A percentile compares a stretch with the other conserved stretches of the same genome.
These are phyloP conservation scores for Cercospora sojina DNA, from an alignment of 2,329 filamentous ascomycete genomes.

Conservation along the genomic window DNA sequence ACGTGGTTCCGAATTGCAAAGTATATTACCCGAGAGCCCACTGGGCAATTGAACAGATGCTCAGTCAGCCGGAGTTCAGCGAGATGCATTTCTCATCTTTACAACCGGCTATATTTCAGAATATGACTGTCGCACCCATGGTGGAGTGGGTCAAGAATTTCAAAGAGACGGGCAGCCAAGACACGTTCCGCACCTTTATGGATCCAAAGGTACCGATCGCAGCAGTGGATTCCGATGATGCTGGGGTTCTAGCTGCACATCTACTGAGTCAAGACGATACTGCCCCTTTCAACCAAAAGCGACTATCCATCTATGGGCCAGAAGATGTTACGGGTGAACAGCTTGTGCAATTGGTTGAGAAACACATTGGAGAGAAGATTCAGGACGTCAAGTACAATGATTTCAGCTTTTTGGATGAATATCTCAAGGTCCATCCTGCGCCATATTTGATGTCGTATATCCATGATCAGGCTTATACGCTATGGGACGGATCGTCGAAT, in stretches of 20 bases:
- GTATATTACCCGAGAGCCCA: slow-evolving; percentile 43
- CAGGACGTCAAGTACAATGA: background rate
- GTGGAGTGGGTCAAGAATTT: background rate
- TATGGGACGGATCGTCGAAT: background rate
- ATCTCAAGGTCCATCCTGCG: background rate
- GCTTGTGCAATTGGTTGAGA: background rate
- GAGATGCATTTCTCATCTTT: slow-evolving; percentile 44
- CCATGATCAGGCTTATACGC: background rate
- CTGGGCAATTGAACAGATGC: slow-evolving; percentile 45
- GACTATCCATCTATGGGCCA: background rate
- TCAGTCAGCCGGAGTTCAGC: slow-evolving; percentile 39
- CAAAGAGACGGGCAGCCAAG: background rate
- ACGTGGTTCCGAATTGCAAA: slow-evolving; percentile 39
- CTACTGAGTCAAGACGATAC: background rate
- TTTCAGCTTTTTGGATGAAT: background rate
- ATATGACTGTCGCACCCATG: background rate
- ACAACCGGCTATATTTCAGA: slow-evolving; percentile 41
- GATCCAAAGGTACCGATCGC: background rate
- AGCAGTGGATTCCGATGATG: background rate
- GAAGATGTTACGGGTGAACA: background rate
- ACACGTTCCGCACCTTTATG: background rate
- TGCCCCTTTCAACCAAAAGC: background rate
- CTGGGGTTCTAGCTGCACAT: background rate
- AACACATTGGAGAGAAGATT: background rate
- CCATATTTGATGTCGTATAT: background rate